phyloP scores from a whole-genome alignment of 148 eudicot species.

The Rhododendron williamsianum region DNA sequence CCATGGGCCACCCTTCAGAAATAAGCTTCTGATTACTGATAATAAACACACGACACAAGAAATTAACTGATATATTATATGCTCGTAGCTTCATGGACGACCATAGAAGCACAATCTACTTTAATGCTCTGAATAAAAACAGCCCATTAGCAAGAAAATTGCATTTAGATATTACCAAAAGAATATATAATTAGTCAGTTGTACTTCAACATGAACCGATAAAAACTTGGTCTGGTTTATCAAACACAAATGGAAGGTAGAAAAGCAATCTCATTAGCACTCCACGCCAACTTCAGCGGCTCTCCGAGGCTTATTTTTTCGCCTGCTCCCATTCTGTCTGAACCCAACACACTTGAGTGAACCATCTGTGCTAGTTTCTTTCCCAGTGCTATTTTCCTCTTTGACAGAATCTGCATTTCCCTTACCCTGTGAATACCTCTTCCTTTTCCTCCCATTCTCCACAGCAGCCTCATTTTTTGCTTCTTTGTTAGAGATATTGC shows the following conservation, averaged over 20 bases:
- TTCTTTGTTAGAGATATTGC: conserved; percentile 20
- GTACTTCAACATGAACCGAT: not conserved
- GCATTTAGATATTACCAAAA: not conserved
- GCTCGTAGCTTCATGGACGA: not conserved
- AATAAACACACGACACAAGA: not conserved
- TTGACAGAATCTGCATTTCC: conserved; percentile 27
- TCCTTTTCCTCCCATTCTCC: conserved; percentile 55
- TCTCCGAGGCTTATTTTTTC: conserved; percentile 69
- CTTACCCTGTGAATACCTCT: conserved; percentile 32
- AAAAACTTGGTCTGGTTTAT: not conserved
- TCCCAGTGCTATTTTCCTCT: conserved; percentile 36
- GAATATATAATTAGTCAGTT: not conserved
- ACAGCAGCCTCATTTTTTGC: conserved; percentile 22
- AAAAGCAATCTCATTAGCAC: conserved; percentile 34
- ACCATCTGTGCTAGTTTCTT: conserved; percentile 26
- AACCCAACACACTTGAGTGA: conserved; percentile 49
- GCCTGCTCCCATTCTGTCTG: conserved; percentile 62
- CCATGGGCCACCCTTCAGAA: not conserved
- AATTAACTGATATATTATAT: not conserved
- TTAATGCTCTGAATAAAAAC: conserved; percentile 1
- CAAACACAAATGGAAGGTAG: not conserved
- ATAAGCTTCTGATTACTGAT: not conserved
- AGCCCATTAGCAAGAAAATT: not conserved
- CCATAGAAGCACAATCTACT: conserved; percentile 2
- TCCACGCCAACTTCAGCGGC: conserved; percentile 89